Evolutionary conservation across 805 yeast genomes (phyloP), one percentile per base, ranked within the genome.

Genomic region (Wickerhamomyces bovis): DNA sequence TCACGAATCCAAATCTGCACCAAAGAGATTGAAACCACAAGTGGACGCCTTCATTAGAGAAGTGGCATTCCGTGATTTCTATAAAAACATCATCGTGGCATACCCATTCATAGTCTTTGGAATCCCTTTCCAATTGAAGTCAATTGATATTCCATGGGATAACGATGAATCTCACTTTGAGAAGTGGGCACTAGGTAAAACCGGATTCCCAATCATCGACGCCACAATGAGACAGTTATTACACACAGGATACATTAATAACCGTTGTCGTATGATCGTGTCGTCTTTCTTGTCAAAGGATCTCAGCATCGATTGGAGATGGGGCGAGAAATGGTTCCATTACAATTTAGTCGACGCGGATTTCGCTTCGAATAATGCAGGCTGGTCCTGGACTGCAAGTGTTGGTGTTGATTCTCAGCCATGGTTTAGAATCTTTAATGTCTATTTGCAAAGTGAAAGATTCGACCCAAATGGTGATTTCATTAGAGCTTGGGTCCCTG

Each of bases 51-150:
- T 75, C 64, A 65, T 77, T 25, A 68, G 81, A 33, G 81, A 79
- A 55, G 65, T 79, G 10, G 78, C 82, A 1, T 79, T 81, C 77
- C 68, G 83, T 53, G 83, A 78, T 54, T 78, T 77, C 48, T 78
- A 77, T 55, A 67, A 71, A 41, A 80, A 78, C 51, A 67, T 75
- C 8, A 50, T 76, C 43, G 64, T 68, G 45, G 65, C 68, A 46
- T 72, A 78, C 75, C 84, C 84, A 3, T 72, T 68, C 49, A 56
- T 74, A 7, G 69, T 72, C 43, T 77, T 77, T 79, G 68, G 65
- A 54, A 55, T 67, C 43, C 82, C 82, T 1, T 73, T 69, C 55
- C 72, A 71, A 46, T 63, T 75, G 41, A 71, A 71, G 41, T 65
- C 69, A 21, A 53, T 67, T 16, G 71, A 66, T 12, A 42, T 77